Percentiles rank a stretch among this genome's conserved stretches.
These are phyloP conservation scores for Cytospora schulzeri DNA, from an alignment of 2,329 filamentous ascomycete genomes.

Conservation along the genomic window DNA sequence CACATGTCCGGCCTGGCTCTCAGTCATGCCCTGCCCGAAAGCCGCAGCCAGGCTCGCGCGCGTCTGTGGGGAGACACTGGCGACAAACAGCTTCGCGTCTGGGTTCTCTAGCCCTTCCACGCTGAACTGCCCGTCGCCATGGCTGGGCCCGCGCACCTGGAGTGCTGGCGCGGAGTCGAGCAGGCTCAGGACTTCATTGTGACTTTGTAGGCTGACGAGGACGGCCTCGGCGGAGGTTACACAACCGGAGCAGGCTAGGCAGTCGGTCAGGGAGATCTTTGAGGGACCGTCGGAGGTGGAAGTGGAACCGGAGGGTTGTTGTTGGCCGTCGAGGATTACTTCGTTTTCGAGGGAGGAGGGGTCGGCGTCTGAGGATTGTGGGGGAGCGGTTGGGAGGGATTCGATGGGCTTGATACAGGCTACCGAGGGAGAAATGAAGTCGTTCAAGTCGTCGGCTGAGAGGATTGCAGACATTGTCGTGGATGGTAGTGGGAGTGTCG, in stretches of 20 bases:
- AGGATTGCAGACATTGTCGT: constrained; percentile 90
- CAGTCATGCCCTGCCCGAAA: constrained; percentile 70
- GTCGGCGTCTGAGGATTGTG: constrained; percentile 35
- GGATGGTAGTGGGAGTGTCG: constrained; percentile 4
- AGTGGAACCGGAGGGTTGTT: constrained; percentile 55
- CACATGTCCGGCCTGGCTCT: constrained; percentile 76
- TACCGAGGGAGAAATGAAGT: constrained; percentile 97
- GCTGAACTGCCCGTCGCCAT: constrained; percentile 36
- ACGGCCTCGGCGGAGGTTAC: constrained; percentile 97
- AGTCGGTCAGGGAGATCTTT: constrained; percentile 94
- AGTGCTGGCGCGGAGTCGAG: constrained; percentile 68
- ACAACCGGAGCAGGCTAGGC: constrained; percentile 94
- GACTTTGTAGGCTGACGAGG: constrained; percentile 91
- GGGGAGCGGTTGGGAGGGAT: constrained; percentile 71
- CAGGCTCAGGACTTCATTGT: constrained; percentile 83
- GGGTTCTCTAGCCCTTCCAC: constrained; percentile 58
- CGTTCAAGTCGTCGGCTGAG: constrained; percentile 94
- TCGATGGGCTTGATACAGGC: constrained; percentile 98
- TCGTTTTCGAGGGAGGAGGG: constrained; percentile 63
- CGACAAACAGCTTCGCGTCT: constrained; percentile 80
- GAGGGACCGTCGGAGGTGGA: constrained; percentile 65
- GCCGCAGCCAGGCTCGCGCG: constrained; percentile 87
- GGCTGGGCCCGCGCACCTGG: constrained; percentile 39
- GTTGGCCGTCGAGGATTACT: constrained; percentile 89
- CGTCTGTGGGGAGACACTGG: constrained; percentile 89